Base-by-base conservation (phyloP, 768 basidiomycete genomes). In the Nevesoporus exiguus region DNA sequence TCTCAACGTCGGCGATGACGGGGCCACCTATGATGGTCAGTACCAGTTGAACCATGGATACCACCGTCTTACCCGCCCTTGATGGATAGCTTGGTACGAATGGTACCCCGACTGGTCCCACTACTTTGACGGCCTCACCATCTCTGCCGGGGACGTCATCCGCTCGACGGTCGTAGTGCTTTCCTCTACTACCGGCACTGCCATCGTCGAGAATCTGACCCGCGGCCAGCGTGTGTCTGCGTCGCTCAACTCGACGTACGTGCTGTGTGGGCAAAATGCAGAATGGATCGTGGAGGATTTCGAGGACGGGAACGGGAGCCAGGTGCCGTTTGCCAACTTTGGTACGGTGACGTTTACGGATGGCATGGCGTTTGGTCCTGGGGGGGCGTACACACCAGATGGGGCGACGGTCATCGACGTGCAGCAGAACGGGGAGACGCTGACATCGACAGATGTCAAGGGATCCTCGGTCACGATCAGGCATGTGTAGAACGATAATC, bases 41-140 rank as follows among this genome's bases (percentile, higher is more conserved):
- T 15, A 34, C 14, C 6, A 13, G 7, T 27, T 17, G 10, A 19
- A n/a, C 13, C 1, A 27, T 30, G 10, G 11, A 19, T 14, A 29
- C 27, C 27, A 33, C 14, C 33, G 10, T 33, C 45, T 61, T 33
- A 59, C n/a, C 29, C 13, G n/a, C 31, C 13, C 11, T 39, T 10
- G n/a, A 9, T 7, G 33, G 21, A 48, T 13, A 61, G 60, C 49
- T 21, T 61, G 54, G 50, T 56, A 52, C 29, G 54, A 61, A 15
- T 61, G 50, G 59, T 37, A 24, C 10, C 47, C 27, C 6, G 37
- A 21, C 7, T 2, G 3, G n/a, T 19, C n/a, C 2, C 10, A 7
- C 7, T 39, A 19, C n/a, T 39, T 7, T 7, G 36, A 37, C 4
- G 36, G n/a, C 15, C 11, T 39, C 37, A 5, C 37, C 7, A 9